Evolutionary conservation across 257 asterid species (phyloP).

Genomic region (Solanum rostratum): DNA sequence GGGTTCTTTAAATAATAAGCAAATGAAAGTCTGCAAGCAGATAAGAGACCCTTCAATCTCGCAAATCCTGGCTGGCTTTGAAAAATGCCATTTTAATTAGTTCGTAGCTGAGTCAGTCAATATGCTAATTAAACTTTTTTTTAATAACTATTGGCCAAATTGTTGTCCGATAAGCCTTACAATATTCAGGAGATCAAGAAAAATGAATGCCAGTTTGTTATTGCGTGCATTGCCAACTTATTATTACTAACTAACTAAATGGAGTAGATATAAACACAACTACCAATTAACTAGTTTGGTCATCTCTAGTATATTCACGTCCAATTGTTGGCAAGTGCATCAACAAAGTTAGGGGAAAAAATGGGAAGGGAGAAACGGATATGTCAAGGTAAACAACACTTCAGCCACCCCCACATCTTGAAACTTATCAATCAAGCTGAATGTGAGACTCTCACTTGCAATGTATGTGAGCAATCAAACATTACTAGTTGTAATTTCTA

Average conservation of each 20-base stretch:
- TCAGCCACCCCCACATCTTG: constrained; percentile 44
- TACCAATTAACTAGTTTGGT: not conserved
- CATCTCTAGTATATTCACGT: not conserved
- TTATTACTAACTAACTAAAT: not conserved
- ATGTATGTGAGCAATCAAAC: constrained; percentile 2
- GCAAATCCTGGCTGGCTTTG: not conserved
- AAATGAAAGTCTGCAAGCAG: not conserved
- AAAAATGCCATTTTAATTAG: not conserved
- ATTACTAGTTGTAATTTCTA: not conserved
- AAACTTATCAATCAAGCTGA: constrained; percentile 1
- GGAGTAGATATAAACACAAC: not conserved
- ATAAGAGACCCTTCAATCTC: not conserved
- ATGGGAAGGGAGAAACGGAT: not conserved
- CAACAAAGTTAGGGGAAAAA: not conserved
- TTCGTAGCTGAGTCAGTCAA: not conserved
- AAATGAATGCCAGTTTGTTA: not conserved
- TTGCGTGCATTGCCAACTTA: not conserved
- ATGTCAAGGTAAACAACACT: constrained; percentile 13
- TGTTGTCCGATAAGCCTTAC: not conserved
- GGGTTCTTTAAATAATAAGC: too few relatives aligned
- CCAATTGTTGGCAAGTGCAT: not conserved
- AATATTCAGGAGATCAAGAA: not conserved
- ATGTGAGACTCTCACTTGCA: constrained; percentile 6
- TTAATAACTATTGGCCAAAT: not conserved
- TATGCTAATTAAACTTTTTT: not conserved